Conservation (phyloP, 768 basidiomycete species). For the Termitomyces titanicus region DNA sequence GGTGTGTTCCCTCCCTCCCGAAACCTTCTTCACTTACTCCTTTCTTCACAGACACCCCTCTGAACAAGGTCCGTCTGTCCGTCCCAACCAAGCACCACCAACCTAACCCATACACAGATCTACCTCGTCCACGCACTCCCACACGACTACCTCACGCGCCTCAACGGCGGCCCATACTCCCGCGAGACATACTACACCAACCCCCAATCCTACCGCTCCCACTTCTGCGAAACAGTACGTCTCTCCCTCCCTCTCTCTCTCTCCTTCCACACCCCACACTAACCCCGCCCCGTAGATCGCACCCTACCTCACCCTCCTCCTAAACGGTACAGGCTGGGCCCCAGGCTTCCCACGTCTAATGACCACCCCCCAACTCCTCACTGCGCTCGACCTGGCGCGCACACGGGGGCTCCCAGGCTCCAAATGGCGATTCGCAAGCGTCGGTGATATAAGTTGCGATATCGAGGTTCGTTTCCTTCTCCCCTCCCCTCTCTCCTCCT, state of each 20-base stretch:
- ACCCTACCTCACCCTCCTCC: slow-evolving; percentile 78
- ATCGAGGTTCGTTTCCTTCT: slow-evolving; percentile 46
- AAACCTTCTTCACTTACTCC: slow-evolving; percentile 7
- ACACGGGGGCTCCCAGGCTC: slow-evolving; percentile 35
- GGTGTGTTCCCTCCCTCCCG: background rate
- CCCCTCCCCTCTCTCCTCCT: background rate
- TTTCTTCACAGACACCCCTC: slow-evolving; percentile 42
- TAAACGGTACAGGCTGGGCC: slow-evolving; percentile 88
- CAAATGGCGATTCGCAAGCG: slow-evolving; percentile 61
- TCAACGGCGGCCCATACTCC: slow-evolving; percentile 53
- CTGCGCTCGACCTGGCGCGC: slow-evolving; percentile 45
- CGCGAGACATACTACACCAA: slow-evolving; percentile 71
- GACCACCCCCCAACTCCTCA: slow-evolving; percentile 57
- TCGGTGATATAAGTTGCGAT: slow-evolving; percentile 91
- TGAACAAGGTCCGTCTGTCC: slow-evolving; percentile 45
- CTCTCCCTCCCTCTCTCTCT: background rate
- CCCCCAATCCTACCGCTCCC: slow-evolving; percentile 61
- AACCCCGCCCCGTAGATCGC: slow-evolving; percentile 69
- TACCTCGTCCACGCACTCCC: slow-evolving; percentile 75
- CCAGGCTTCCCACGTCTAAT: slow-evolving; percentile 76
- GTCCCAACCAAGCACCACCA: background rate
- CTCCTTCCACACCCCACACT: background rate
- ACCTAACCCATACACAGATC: slow-evolving; percentile 44
- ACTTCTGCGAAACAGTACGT: slow-evolving; percentile 64
- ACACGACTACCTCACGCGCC: slow-evolving; percentile 63